Evolutionary conservation across 164 flowering plant genomes (phyloP).

Genomic region (Magnolia sinica): DNA sequence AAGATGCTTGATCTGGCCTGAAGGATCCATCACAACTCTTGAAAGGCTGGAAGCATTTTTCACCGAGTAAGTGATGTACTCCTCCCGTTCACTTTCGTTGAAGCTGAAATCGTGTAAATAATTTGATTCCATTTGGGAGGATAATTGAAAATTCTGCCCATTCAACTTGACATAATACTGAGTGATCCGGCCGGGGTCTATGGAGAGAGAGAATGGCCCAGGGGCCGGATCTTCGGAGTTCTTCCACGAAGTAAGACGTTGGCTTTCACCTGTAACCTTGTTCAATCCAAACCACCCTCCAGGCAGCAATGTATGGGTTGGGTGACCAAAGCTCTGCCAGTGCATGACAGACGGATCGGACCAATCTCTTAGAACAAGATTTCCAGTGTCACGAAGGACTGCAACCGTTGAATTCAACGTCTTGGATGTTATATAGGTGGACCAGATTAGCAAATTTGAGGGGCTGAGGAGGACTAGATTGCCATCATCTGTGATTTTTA

Average conservation of each 20-base stretch:
- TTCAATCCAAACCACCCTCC: slow-evolving; percentile 9
- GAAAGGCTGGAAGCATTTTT: not conserved
- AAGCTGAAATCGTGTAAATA: not conserved
- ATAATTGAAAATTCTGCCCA: not conserved
- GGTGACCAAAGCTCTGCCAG: slow-evolving; percentile 17
- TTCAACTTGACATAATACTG: slow-evolving; percentile 8
- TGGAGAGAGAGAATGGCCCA: slow-evolving; percentile 8
- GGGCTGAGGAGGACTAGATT: slow-evolving; percentile 19
- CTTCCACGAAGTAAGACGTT: slow-evolving; percentile 12
- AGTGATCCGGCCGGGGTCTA: slow-evolving; percentile 1
- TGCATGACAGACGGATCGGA: not conserved
- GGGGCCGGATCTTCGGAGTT: slow-evolving; percentile 15
- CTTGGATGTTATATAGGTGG: slow-evolving; percentile 14
- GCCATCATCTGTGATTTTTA: slow-evolving; percentile 17
- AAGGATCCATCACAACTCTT: slow-evolving; percentile 11
- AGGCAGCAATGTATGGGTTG: slow-evolving; percentile 4
- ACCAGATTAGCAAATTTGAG: slow-evolving; percentile 24
- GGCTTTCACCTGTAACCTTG: not conserved
- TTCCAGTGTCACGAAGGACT: slow-evolving; percentile 27
- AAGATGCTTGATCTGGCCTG: slow-evolving; percentile 17
- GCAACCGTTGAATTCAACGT: slow-evolving; percentile 11
- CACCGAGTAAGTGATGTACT: slow-evolving; percentile 14
- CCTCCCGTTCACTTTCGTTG: not conserved
- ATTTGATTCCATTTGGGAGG: slow-evolving; percentile 19
- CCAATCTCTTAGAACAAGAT: slow-evolving; percentile 22